These are phyloP conservation scores for Lotmaria passim DNA, from an alignment of 208 protist species.

Conservation along the genomic window DNA sequence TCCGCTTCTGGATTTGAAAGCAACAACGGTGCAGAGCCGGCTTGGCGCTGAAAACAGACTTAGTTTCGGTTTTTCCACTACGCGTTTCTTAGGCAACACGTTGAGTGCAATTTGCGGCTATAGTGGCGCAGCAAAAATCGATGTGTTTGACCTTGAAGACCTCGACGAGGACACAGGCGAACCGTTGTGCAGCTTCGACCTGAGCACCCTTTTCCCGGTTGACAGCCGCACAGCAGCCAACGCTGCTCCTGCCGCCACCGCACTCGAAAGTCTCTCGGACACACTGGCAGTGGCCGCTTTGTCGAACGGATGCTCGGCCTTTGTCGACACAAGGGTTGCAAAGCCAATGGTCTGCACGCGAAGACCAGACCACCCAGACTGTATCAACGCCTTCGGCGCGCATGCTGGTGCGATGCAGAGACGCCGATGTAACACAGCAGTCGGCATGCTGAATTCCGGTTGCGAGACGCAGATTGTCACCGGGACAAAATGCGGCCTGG, in stretches of 20 bases:
- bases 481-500: slow-evolving; percentile 46
- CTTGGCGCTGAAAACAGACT: slow-evolving; percentile 27
- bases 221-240: neutral
- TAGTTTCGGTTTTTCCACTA: slow-evolving; percentile 54
- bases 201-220: slow-evolving; percentile 15
- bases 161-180: slow-evolving; percentile 68
- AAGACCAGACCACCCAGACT: neutral
- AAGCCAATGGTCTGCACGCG: slow-evolving; percentile 26
- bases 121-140: slow-evolving; percentile 38
- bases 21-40: slow-evolving; percentile 17
- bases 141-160: slow-evolving; percentile 82
- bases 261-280: slow-evolving; percentile 39
- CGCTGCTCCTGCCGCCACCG: slow-evolving; percentile 26
- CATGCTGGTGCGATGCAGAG: neutral
- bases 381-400: slow-evolving; percentile 1
- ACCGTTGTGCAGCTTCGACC: slow-evolving; percentile 49
- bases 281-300: slow-evolving; percentile 47
- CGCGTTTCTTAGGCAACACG: slow-evolving; percentile 60
- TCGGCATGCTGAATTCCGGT: slow-evolving; percentile 13
- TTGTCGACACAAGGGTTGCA: slow-evolving; percentile 41
- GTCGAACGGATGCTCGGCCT: slow-evolving; percentile 51
- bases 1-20: slow-evolving; percentile 20
- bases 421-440: slow-evolving; percentile 9
- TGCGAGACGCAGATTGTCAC: slow-evolving; percentile 42
- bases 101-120: slow-evolving; percentile 53